Conservation (phyloP, 2,329 filamentous ascomycete genomes). For the Pyrenochaeta sp. region DNA sequence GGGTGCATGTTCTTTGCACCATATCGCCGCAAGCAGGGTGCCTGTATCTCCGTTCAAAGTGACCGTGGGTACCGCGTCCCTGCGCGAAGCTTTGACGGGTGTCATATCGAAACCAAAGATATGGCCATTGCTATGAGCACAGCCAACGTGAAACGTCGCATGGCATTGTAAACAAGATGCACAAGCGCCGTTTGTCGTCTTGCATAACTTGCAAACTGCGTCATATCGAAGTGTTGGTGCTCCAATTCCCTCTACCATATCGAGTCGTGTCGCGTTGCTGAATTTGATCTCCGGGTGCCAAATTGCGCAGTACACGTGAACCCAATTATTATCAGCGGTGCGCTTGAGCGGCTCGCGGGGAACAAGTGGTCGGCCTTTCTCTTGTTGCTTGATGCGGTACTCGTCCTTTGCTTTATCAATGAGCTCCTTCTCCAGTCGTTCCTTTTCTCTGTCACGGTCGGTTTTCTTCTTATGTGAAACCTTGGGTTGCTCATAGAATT, state of each 20-base stretch:
- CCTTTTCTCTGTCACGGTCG: slow-evolving; percentile 89
- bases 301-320: slow-evolving; percentile 91
- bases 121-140: slow-evolving; percentile 84
- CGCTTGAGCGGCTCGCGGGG: slow-evolving; percentile 92
- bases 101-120: slow-evolving; percentile 88
- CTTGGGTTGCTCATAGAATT: slow-evolving; percentile 85
- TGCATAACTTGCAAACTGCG: slow-evolving; percentile 85
- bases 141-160: slow-evolving; percentile 81
- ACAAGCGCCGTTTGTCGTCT: slow-evolving; percentile 77
- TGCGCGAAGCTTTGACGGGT: slow-evolving; percentile 86
- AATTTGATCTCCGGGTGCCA: slow-evolving; percentile 95
- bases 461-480: slow-evolving; percentile 85
- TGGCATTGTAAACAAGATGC: slow-evolving; percentile 81
- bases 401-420: slow-evolving; percentile 80
- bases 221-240: slow-evolving; percentile 80
- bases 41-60: slow-evolving; percentile 83
- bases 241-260: slow-evolving; percentile 85
- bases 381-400: slow-evolving; percentile 83
- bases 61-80: slow-evolving; percentile 81
- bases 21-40: slow-evolving; percentile 83
- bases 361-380: slow-evolving; percentile 80
- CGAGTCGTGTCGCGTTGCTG: slow-evolving; percentile 80
- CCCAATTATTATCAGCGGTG: slow-evolving; percentile 97
- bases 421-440: slow-evolving; percentile 84
- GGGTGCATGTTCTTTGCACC: slow-evolving; percentile 85